These are phyloP conservation scores for Arxiozyma slooffiae DNA, from an alignment of 1,139 yeast species.

Conservation along the genomic window DNA sequence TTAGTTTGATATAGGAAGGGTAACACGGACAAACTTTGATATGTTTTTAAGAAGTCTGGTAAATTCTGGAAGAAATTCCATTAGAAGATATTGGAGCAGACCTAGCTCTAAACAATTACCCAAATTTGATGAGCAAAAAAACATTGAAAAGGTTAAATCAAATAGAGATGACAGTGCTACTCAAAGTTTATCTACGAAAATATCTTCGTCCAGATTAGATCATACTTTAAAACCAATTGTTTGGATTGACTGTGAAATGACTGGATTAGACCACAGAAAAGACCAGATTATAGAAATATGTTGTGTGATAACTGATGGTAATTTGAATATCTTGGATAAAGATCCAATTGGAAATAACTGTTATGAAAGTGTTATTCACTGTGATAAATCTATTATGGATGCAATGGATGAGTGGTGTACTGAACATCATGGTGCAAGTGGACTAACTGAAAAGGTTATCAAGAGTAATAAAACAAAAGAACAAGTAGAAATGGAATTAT, in stretches of 20 bases:
- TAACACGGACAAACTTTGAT: too few species aligned
- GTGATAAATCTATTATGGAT: constrained; percentile 54
- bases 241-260: constrained; percentile 92
- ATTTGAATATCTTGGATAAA: constrained; percentile 57
- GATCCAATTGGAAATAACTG: constrained; percentile 34
- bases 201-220: constrained; percentile 2
- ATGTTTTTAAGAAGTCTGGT: constrained; percentile 2
- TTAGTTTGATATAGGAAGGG: background rate
- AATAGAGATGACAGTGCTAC: background rate
- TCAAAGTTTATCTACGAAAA: background rate
- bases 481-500: constrained; percentile 55
- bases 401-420: constrained; percentile 82
- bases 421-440: constrained; percentile 67
- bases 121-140: background rate
- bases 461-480: constrained; percentile 44
- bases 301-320: constrained; percentile 78
- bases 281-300: constrained; percentile 87
- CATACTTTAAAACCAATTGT: constrained; percentile 38
- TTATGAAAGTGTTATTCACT: constrained; percentile 74
- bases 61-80: background rate
- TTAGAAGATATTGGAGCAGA: background rate
- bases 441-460: constrained; percentile 63
- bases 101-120: background rate
- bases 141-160: background rate
- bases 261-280: constrained; percentile 67